phyloP scores from a whole-genome alignment of 2,329 filamentous ascomycete species.

The Verticillium zaregamsianum region DNA sequence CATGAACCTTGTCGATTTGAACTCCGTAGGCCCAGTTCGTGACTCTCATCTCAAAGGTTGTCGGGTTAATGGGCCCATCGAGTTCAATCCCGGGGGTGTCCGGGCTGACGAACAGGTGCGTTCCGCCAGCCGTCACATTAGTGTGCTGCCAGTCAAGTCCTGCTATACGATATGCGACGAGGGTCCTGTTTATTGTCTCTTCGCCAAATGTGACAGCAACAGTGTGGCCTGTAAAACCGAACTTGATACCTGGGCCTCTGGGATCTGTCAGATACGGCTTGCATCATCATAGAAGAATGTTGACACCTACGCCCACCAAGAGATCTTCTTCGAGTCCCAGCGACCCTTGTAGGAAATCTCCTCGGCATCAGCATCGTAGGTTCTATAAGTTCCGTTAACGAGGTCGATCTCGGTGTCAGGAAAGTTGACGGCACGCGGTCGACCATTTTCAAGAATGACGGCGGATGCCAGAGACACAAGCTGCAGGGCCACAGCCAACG shows the following conservation, averaged over 20 bases:
- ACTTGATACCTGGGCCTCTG: slow-evolving; percentile 49
- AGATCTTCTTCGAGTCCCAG: slow-evolving; percentile 57
- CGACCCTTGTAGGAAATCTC: slow-evolving; percentile 59
- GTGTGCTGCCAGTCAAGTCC: slow-evolving; percentile 58
- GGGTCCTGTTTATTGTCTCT: slow-evolving; percentile 40
- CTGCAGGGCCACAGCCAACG: slow-evolving; percentile 12
- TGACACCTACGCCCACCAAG: slow-evolving; percentile 53
- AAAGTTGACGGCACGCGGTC: slow-evolving; percentile 34
- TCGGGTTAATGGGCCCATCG: slow-evolving; percentile 36
- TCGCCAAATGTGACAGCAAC: slow-evolving; percentile 52
- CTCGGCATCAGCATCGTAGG: slow-evolving; percentile 44
- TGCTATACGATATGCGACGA: slow-evolving; percentile 54
- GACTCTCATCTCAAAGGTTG: slow-evolving; percentile 53
- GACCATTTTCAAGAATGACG: slow-evolving; percentile 36
- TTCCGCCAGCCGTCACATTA: slow-evolving; percentile 52
- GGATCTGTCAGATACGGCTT: neutral
- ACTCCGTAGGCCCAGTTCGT: slow-evolving; percentile 59
- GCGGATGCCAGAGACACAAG: slow-evolving; percentile 15
- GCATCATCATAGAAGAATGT: neutral
- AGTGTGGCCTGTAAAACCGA: slow-evolving; percentile 49
- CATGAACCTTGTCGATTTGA: slow-evolving; percentile 49
- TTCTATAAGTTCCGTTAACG: slow-evolving; percentile 28
- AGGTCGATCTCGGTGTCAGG: slow-evolving; percentile 33
- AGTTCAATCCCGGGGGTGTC: slow-evolving; percentile 39
- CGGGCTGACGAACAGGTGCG: slow-evolving; percentile 49